Conservation (phyloP, 352 stramenopile genomes). For the Blastocystis sp. region DNA sequence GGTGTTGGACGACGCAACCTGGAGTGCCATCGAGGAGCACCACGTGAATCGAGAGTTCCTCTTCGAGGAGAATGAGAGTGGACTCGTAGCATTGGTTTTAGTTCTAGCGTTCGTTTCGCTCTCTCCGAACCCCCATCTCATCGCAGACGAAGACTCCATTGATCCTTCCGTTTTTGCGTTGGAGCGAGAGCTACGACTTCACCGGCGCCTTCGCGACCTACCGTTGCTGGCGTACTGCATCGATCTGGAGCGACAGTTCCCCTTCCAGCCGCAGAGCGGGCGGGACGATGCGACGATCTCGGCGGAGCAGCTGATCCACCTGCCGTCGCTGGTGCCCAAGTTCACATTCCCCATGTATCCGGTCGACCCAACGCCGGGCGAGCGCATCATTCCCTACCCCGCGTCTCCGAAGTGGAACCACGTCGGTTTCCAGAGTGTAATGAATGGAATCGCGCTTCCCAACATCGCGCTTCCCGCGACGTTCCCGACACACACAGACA, state of each 20-base stretch:
- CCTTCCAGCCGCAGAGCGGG: background rate
- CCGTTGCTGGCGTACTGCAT: constrained; percentile 19
- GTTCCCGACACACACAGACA: background rate
- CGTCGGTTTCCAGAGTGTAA: background rate
- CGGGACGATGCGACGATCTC: background rate
- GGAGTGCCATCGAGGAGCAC: background rate
- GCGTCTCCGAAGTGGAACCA: background rate
- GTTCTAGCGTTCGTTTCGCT: background rate
- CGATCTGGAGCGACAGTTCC: background rate
- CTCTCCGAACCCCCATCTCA: background rate
- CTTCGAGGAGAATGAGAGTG: constrained; percentile 4
- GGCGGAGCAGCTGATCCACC: background rate
- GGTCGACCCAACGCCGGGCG: background rate
- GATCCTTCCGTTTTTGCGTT: background rate
- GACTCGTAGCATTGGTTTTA: background rate
- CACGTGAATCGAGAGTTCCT: constrained; percentile 22
- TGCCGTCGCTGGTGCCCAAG: background rate
- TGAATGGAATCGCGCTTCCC: background rate
- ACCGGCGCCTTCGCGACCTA: background rate
- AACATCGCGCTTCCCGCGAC: background rate
- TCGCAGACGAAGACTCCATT: background rate
- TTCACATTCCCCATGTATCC: constrained; percentile 12
- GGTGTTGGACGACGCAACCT: background rate
- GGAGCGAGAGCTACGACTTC: background rate
- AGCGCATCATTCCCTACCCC: background rate